Evolutionary conservation across 2,329 filamentous ascomycete genomes (phyloP), one percentile per base, ranked within the genome.

Genomic region (Phoma sp.): DNA sequence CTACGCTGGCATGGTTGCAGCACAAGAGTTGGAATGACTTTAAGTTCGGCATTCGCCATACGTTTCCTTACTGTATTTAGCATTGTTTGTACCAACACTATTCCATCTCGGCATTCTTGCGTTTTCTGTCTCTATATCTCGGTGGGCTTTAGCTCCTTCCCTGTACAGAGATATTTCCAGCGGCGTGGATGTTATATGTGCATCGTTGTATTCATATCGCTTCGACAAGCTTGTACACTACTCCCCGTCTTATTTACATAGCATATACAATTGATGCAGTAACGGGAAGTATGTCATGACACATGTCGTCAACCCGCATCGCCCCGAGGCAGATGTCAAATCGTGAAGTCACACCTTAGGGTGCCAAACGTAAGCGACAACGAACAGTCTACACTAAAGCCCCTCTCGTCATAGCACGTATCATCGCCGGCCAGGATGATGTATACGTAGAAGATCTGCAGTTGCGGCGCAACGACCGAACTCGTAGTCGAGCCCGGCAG

Each of bases 1-100:
- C 42, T 75, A 75, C 44, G 58, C 70, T 22, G 64, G 64, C 7
- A 74, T 75, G 72, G 72, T 74, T 6, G 62, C 68, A 25, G 69
- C 70, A 25, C 72, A 75, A 43, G 71, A 73, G 51, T 49, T 74
- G 55, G 67, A 66, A 29, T 74, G 55, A 68, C 22, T 13, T 10
- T 13, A 10, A 37, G 22, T 42, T 14, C 8, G 5, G 13, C 30
- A 37, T 42, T 33, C 25, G n/a, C 22, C 36, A 32, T 14, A 7
- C 14, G 38, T 42, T 38, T 42, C 10, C 18, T 40, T 50, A 13
- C 7, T 22, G 9, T 41, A 10, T 11, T 24, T 13, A 39, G 13
- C 27, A 43, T 5, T 39, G 10, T 35, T 33, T 48, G 41, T 42
- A 45, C 30, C 25, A 47, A 7, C 43, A 47, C 32, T 22, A 22